Evolutionary conservation across 768 basidiomycete genomes (phyloP), one percentile per base, ranked within the genome.

Genomic region (Psilocybe cubensis): DNA sequence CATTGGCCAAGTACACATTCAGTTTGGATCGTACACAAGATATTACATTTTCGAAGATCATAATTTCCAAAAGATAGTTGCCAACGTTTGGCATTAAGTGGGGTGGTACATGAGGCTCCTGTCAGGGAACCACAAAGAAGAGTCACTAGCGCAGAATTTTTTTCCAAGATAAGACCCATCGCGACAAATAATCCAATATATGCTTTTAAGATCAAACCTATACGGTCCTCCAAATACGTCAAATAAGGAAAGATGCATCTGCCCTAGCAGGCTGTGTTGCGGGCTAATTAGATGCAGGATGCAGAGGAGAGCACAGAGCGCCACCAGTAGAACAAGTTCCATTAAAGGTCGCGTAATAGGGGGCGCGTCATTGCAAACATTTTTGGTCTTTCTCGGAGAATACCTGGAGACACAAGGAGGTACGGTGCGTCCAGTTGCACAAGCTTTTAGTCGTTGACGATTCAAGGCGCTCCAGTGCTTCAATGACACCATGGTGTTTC

Each of bases 401-500:
- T 11, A 17, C 24, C 14, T 17, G 8, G 25, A 14, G 29, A 17
- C 18, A 17, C n/a, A 11, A 31, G n/a, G 27, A 18, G 23, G 33
- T 18, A 21, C 12, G 21, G 44, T 24, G n/a, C 24, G n/a, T 52
- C 40, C 35, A 40, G 40, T 55, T 17, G 54, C 29, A 35, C 28
- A 14, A 20, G 28, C 35, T 25, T 45, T 52, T 21, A 62, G 54
- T 11, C 11, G 21, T 38, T 35, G 52, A 2, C 60, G 52, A 45
- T 50, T 43, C 20, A 35, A 11, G 10, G 45, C 6, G 23, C 35
- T 58, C 60, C 60, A 62, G 20, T 52, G 43, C n/a, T 51, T 45
- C 7, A 58, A 17, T 5, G 53, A 43, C 7, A 62, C 50, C 53
- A 58, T 25, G 3, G 55, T 62, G 31, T 42, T 38, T 2, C 60